Evolutionary conservation across 1,284 basidiomycete species (phyloP), one percentile per base, ranked within the genome.

Genomic region (Coniferiporia sulphurascens): DNA sequence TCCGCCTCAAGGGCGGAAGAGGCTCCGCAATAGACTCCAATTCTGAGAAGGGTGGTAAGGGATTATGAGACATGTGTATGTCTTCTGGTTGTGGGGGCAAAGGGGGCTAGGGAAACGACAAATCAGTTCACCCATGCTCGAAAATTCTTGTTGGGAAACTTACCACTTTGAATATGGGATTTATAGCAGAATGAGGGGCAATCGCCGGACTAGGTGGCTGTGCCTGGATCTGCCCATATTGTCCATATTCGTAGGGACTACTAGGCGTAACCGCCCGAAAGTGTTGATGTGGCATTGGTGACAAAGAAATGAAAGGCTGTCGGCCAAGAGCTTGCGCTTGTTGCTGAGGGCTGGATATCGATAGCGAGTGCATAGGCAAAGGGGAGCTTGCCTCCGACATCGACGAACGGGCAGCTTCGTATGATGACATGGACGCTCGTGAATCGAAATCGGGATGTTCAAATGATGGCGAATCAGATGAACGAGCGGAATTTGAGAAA

Each of bases 151-250:
- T 21, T 43, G 27, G 41, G 41, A n/a, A 17, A 77, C 91, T 81
- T 73, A 93, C 91, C 73, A 94, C 91, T 81, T 90, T 86, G 79
- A 94, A 95, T 73, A 93, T 93, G 43, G 91, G 91, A 72, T 95
- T 93, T 69, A 93, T 91, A 43, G 79, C 80, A 55, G 85, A 82
- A 66, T 79, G 73, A 55, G 71, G 62, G 44, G 67, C 58, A 49
- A 67, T 62, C 35, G 61, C 61, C 49, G 74, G 65, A 53, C 66
- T 63, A 34, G 68, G 48, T 22, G 71, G 70, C 52, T 75, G 72
- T 19, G 73, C 73, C 58, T 77, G 74, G 17, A 73, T 62, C 41
- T 61, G 60, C 58, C 53, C 65, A 59, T 64, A 55, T 51, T 59
- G 53, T 21, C 66, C 63, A 45, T 64, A 60, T 54, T 71, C 72